Base-by-base conservation (phyloP, 2,329 filamentous ascomycete species). In the Aureobasidium lini region DNA sequence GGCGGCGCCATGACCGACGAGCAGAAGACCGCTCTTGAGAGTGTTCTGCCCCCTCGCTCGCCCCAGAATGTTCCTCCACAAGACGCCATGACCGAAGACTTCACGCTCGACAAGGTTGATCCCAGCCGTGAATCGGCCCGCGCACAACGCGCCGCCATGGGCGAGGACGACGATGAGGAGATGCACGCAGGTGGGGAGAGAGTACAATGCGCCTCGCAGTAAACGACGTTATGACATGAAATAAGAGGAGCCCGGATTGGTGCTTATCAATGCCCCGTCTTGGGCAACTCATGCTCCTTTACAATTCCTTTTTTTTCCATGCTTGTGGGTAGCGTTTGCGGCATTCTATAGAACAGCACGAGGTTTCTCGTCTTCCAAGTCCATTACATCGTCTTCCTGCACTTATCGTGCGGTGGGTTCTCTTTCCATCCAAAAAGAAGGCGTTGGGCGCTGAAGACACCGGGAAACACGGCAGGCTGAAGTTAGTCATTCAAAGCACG, bases 41-140 rank as follows among this genome's bases (percentile, higher is more conserved):
- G 86, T 67, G 86, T 96, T 59, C 84, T 99, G n/a, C 93, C 93
- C 2, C 76, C 88, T 1, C 87, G 85, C 60, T 73, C 83, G 40
- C 72, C 86, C 40, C 81, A 88, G 71, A 77, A 81, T 59, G 75
- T 83, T 28, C 88, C 91, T 48, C 91, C 93, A 5, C 68, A 80
- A 31, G 92, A 97, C 70, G 86, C 88, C 34, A 96, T 97, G 91
- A 89, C 88, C 18, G 94, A 99, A 70, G 87, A 90, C 66, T 95
- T 87, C 67, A 84, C 88, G 53, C 82, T 97, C 36, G 91, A 97
- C 74, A 89, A 95, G 62, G 80, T 95, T 43, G 93, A 96, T 68
- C 75, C 81, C 43, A 84, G 69, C 46, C 69, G 81, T 68, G 83
- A 87, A 66, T 77, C 83, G 69, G 81, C 82, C 57, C 81, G 87